Percentiles rank a stretch among this genome's conserved stretches.
phyloP scores from a whole-genome alignment of 768 basidiomycete genomes.

The Strobilomyces echinocephalus region DNA sequence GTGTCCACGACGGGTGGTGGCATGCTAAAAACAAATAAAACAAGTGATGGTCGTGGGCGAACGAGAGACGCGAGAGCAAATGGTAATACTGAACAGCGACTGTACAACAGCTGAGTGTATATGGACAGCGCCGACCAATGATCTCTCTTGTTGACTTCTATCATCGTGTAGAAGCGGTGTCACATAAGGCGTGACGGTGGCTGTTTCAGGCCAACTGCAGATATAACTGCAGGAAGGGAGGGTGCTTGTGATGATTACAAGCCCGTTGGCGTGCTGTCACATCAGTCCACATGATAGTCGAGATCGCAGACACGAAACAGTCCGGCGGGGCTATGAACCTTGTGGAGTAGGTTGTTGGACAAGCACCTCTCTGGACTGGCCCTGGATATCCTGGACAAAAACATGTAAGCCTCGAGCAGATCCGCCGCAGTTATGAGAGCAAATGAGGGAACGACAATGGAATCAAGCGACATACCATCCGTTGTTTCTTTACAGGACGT shows the following conservation, averaged over 20 bases:
- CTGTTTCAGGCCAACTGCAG: slow-evolving; percentile 7
- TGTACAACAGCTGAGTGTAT: slow-evolving; percentile 24
- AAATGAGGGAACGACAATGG: neutral
- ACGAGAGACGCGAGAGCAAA: slow-evolving; percentile 15
- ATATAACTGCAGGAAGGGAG: slow-evolving; percentile 8
- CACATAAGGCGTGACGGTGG: slow-evolving; percentile 1
- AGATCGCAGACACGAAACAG: slow-evolving; percentile 1
- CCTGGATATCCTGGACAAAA: slow-evolving; percentile 50
- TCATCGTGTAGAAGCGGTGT: slow-evolving; percentile 8
- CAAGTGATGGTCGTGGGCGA: slow-evolving; percentile 20
- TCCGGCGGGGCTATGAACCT: slow-evolving; percentile 40
- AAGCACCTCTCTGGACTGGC: slow-evolving; percentile 57
- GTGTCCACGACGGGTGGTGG: slow-evolving; percentile 11
- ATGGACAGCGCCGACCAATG: slow-evolving; percentile 9
- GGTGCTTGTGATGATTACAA: slow-evolving; percentile 1
- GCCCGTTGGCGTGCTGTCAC: slow-evolving; percentile 9
- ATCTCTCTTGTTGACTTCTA: slow-evolving; percentile 13
- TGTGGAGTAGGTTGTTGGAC: slow-evolving; percentile 74
- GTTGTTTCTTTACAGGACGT: slow-evolving; percentile 71
- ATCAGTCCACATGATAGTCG: slow-evolving; percentile 5
- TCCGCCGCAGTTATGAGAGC: neutral
- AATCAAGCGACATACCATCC: slow-evolving; percentile 47
- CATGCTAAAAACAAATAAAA: slow-evolving; percentile 18
- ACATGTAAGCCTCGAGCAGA: slow-evolving; percentile 3
- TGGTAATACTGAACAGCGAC: slow-evolving; percentile 15